Base-by-base conservation (phyloP, 305 asterid species). In the Fraxinus sp. region DNA sequence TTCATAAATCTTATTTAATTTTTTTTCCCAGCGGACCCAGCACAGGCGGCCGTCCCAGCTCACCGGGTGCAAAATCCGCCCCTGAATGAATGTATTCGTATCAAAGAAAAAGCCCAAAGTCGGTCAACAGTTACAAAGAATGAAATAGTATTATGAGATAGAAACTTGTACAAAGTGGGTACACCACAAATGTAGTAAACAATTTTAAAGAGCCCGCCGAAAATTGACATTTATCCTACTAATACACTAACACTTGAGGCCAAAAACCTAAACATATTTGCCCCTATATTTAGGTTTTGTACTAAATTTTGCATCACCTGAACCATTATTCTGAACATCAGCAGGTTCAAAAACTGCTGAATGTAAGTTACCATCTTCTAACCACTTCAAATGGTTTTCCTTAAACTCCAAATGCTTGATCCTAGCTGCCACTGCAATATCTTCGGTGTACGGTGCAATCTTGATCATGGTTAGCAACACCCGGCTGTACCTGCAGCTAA, bases 301-400 rank as follows among this genome's bases (percentile, higher is more conserved):
- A 86, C 90, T 83, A 76, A 70, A 59, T 79, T 91, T 94, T 0
- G 82, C 30, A 18, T 93, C 97, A 37, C 86, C 90, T 1, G 78
- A 8, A 35, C 89, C 92, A 55, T 88, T 87, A 59, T 73, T 33
- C 74, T 80, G 88, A 10, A 22, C 28, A 41, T 93, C 93, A 7
- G 85, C 82, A 37, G 97, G 97, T 82, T 94, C 88, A 78, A 95
- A 92, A 80, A 95, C 93, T 1, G 97, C 97, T 14, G 99, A 93
- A 89, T 92, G 98, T 70, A 95, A 86, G 82, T 90, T 93, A 3
- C 98, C 99, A 18, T 94, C 98, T 84, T 95, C 97, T 73, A 95
- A 78, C 98, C 98, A 95, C 91, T 95, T 95, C 81, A 94, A 70
- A 79, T 95, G 99, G 83, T 95, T 92, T 41, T 90, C 97, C 84